Percentiles rank a stretch among this genome's conserved stretches.
phyloP scores from a whole-genome alignment of 1,284 basidiomycete genomes.

The Omphalotus olearius region DNA sequence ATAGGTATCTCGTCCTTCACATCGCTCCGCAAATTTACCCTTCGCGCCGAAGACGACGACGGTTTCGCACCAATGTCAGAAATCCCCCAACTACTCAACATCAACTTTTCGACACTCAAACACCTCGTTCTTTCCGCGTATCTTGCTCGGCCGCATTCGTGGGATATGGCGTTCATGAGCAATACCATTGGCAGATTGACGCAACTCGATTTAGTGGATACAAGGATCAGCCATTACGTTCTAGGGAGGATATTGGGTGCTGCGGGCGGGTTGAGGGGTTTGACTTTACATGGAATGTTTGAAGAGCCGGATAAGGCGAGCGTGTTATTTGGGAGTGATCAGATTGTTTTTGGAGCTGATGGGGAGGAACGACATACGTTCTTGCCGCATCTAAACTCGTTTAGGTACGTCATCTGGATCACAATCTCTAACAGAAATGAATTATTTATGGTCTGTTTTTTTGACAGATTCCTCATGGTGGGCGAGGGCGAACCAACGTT shows the following conservation, averaged over 20 bases:
- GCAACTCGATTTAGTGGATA: conserved; percentile 63
- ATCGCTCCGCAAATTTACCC: conserved; percentile 56
- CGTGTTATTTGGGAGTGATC: conserved; percentile 60
- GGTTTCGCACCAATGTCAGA: conserved; percentile 65
- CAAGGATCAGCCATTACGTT: conserved; percentile 57
- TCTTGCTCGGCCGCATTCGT: conserved; percentile 54
- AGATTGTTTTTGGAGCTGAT: conserved; percentile 43
- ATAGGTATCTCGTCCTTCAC: conserved; percentile 60
- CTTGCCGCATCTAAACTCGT: conserved; percentile 54
- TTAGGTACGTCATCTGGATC: conserved; percentile 28
- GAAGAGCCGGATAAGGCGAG: conserved; percentile 53
- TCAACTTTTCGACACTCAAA: conserved; percentile 50
- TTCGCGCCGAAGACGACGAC: conserved; percentile 65
- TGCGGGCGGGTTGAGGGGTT: conserved; percentile 51
- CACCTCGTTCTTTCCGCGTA: conserved; percentile 66
- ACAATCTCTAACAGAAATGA: too few relatives aligned
- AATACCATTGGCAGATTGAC: conserved; percentile 59
- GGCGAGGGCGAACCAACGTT: conserved; percentile 51
- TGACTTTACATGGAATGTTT: conserved; percentile 62
- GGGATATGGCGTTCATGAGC: conserved; percentile 61
- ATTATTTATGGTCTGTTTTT: too few relatives aligned
- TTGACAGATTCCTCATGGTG: conserved; percentile 43
- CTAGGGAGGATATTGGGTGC: conserved; percentile 53
- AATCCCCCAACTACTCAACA: conserved; percentile 58
- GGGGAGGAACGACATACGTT: conserved; percentile 40